Evolutionary conservation across 169 alveolate genomes (phyloP), one percentile per base, ranked within the genome.

Genomic region (Plasmodium inui): DNA sequence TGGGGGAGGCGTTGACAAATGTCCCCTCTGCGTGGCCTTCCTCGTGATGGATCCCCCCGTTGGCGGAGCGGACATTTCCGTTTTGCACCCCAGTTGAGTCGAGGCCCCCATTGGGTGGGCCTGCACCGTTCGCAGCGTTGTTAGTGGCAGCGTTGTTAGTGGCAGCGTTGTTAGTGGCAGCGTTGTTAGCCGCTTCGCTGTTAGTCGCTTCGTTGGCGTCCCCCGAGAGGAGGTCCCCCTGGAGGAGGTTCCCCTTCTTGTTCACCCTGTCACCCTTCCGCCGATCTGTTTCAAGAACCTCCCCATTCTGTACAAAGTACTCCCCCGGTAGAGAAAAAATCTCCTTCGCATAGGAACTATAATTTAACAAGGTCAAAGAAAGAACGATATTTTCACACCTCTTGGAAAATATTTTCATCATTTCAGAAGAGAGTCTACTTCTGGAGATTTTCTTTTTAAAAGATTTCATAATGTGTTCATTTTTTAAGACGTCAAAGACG

Each of bases 401-500:
- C 10, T 22, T 6, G 26, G 94, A 89, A 89, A 89, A 89, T 32
- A 89, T 79, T 89, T 89, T 89, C 3, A 78, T 4, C 22, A 89
- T 89, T 89, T 89, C 94, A 12, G 90, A 34, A 22, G 94, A 28
- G 22, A 89, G 82, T 78, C 94, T 89, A 89, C 94, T 79, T 89
- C 82, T 89, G 19, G 94, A 89, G 12, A 89, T 89, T 89, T 89
- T 89, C 82, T 89, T 89, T 28, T 37, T 89, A 78, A 89, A 89
- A 0, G 94, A 44, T 37, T 61, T 89, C 50, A 78, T 57, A 34
- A 89, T 89, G 14, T 89, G 90, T 37, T 79, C 85, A 79, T 89
- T 89, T 79, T 89, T 89, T 89, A 89, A 79, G 61, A 92, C 97
- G 61, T 91, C 89, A 57, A 95, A 80, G 30, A 98, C 96, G 32